phyloP scores from a whole-genome alignment of 495 filamentous ascomycete species.

The Penicillium roqueforti region DNA sequence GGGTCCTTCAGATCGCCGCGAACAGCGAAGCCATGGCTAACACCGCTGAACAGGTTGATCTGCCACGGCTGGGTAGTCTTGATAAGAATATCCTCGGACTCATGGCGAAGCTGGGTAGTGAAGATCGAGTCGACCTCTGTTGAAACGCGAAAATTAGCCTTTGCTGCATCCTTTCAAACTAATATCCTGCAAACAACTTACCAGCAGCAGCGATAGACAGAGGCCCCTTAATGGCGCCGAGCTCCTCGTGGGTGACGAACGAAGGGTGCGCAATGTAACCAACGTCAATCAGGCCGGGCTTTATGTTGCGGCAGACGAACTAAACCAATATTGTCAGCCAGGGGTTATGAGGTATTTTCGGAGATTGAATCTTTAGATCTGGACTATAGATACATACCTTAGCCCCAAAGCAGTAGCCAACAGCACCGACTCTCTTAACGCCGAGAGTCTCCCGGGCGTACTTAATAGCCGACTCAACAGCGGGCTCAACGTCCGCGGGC shows the following conservation, averaged over 20 bases:
- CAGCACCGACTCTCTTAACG: slow-evolving; percentile 62
- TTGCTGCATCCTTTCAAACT: not conserved
- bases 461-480: slow-evolving; percentile 57
- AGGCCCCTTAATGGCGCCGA: slow-evolving; percentile 64
- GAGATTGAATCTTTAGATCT: not conserved
- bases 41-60: slow-evolving; percentile 73
- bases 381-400: slow-evolving; percentile 29
- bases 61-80: slow-evolving; percentile 67
- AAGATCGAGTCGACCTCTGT: slow-evolving; percentile 76
- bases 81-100: slow-evolving; percentile 56
- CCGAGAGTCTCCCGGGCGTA: slow-evolving; percentile 55
- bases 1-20: slow-evolving; percentile 59
- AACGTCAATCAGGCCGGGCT: slow-evolving; percentile 51
- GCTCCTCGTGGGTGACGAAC: slow-evolving; percentile 72
- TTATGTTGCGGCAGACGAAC: slow-evolving; percentile 45
- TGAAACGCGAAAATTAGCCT: not conserved
- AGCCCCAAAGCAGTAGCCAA: slow-evolving; percentile 48
- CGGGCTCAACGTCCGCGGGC: slow-evolving; percentile 55
- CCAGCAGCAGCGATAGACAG: slow-evolving; percentile 72
- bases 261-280: slow-evolving; percentile 75
- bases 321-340: slow-evolving; percentile 21
- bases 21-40: slow-evolving; percentile 78
- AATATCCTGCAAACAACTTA: slow-evolving; percentile 29
- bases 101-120: slow-evolving; percentile 65
- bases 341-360: not conserved